Base-by-base conservation (phyloP, 345 rosid species). In the Erysimum cheiranthoides region DNA sequence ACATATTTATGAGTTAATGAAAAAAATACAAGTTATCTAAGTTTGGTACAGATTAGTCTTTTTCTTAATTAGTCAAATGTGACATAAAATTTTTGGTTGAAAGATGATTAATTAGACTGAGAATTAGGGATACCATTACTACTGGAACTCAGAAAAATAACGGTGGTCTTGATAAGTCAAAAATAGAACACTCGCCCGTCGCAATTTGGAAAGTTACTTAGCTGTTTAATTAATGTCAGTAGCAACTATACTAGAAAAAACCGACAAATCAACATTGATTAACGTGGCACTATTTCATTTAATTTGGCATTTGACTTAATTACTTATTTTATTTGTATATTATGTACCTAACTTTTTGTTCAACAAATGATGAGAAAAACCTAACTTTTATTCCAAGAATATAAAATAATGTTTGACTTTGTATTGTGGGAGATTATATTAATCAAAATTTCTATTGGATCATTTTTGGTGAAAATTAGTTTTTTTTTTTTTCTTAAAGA, bases 341-440 rank as follows among this genome's bases (percentile, higher is more conserved):
- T 3, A 28, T 47, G 32, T 28, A 25, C 68, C 17, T 2, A 50
- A 54, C 73, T 35, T 35, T 57, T 43, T 34, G 36, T 42, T 69
- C 8, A 17, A 40, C 73, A 28, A 42, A 54, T 53, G 10, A 70
- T 59, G 39, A 47, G 30, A 14, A 21, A 60, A 71, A 71, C 38
- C 67, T 59, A 46, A 70, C 28, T 14, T 34, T 46, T 35, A 25
- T 59, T 47, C 67, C 12, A n/a, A 7, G 31, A 38, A 59, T 16
- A 61, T 61, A 49, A 5, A 61, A 72, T 72, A 61, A 5, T 38
- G 28, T 72, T 72, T 61, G 76, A 72, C 52, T 61, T 61, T 30
- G 60, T 4, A 10, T n/a, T 13, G 25, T n/a, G 52, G 50, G 31
- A 54, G 40, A 5, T 36, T 36, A 36, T 36, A 36, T 8, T 36